Evolutionary conservation across 164 flowering plant genomes (phyloP), one percentile per base, ranked within the genome.

Genomic region (Tetracentron sinense): DNA sequence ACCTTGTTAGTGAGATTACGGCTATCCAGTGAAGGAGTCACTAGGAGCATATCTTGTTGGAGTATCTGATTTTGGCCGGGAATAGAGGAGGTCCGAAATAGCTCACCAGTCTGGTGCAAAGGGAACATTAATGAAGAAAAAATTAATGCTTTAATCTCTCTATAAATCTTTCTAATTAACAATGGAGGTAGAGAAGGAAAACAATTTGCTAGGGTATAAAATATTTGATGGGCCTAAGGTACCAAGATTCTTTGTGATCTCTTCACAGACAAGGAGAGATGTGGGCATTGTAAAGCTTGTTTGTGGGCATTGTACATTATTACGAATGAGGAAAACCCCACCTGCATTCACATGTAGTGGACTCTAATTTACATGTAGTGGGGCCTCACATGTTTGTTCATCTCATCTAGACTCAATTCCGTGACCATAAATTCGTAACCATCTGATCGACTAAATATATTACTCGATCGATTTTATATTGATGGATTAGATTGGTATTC

Each of bases 91-190:
- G 25, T 33, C 7, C 61, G 59, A 31, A 50, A 33, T 31, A 71
- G 62, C 44, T 66, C 69, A 38, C 65, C 65, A 46, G 19, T 48
- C 26, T 47, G 74, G 42, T 70, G 65, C n/a, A 52, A 19, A 21
- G 56, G 54, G 21, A 48, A 38, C 26, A 19, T 21, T 6, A 64
- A 58, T 27, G 73, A 49, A 42, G n/a, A 54, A 5, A 25, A 31
- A 58, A 29, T 63, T 63, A 67, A 69, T 69, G 58, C 28, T 61
- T 52, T 23, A 56, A 19, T 25, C 57, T 52, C 49, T 51, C 57
- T 35, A 21, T 33, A 47, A 20, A 48, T 20, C 12, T 35, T 4
- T 33, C 38, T 33, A 33, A 8, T 33, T 4, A 28, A 8, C 6
- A 16, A 23, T 14, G 20, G 21, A 61, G 2, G 31, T 48, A n/a